phyloP scores from a whole-genome alignment of 768 basidiomycete genomes.

The Amanita molliuscula region DNA sequence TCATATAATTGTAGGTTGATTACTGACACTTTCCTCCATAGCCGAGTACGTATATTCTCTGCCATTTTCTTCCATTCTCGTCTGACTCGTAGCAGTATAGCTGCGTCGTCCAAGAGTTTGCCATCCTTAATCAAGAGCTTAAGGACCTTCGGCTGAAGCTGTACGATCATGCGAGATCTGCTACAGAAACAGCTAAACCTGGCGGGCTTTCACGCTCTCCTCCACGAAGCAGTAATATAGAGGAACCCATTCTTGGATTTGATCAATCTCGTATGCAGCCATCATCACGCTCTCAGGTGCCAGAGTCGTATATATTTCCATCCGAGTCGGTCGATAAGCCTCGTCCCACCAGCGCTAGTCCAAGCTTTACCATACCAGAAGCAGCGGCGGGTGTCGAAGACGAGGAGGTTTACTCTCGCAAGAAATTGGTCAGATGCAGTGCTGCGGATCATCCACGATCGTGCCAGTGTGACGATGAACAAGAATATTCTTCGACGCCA shows the following conservation, averaged over 20 bases:
- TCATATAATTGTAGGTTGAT: slow-evolving; percentile 1
- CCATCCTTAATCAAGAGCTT: slow-evolving; percentile 18
- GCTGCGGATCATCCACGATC: slow-evolving; percentile 13
- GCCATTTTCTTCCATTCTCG: neutral
- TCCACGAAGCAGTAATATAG: neutral
- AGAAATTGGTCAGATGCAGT: slow-evolving; percentile 13
- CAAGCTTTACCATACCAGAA: slow-evolving; percentile 25
- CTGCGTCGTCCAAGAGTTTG: slow-evolving; percentile 21
- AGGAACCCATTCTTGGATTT: slow-evolving; percentile 5
- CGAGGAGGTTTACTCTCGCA: slow-evolving; percentile 7
- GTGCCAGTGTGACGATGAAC: slow-evolving; percentile 10
- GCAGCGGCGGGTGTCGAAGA: slow-evolving; percentile 18
- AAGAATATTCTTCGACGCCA: neutral
- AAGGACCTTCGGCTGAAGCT: slow-evolving; percentile 12
- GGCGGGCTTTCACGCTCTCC: neutral
- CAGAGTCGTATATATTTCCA: slow-evolving; percentile 29
- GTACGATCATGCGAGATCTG: neutral
- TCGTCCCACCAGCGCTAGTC: slow-evolving; percentile 18
- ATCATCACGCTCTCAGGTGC: slow-evolving; percentile 21
- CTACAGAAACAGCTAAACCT: neutral
- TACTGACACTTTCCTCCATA: slow-evolving; percentile 8
- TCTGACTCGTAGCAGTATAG: slow-evolving; percentile 19
- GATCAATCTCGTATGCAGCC: slow-evolving; percentile 23
- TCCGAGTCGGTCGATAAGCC: slow-evolving; percentile 27
- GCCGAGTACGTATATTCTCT: slow-evolving; percentile 20